Conservation (phyloP, 2,329 filamentous ascomycete genomes). For the Mycogone perniciosa region DNA sequence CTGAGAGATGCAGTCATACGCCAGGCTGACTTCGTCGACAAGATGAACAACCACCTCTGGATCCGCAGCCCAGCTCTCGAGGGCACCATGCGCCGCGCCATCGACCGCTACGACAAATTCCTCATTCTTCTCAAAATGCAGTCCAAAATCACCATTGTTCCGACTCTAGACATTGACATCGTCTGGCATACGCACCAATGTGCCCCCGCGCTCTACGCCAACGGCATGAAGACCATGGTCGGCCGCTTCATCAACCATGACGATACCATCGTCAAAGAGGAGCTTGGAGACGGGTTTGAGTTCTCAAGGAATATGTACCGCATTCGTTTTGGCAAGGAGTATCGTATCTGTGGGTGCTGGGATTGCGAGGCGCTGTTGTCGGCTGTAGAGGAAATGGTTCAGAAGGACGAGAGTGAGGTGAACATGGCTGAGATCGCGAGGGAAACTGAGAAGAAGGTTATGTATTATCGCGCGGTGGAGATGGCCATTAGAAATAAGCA, state of each 20-base stretch:
- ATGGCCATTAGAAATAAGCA: conserved; percentile 10
- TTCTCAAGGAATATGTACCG: conserved; percentile 25
- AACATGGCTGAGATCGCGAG: conserved; percentile 11
- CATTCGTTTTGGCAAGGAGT: conserved; percentile 29
- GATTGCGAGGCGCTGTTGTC: conserved; percentile 30
- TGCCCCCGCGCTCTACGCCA: conserved; percentile 23
- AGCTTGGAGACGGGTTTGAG: conserved; percentile 22
- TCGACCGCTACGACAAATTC: conserved; percentile 34
- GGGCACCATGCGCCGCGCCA: conserved; percentile 29
- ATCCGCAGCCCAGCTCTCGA: conserved; percentile 29
- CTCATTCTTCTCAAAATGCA: conserved; percentile 27
- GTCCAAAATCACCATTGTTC: conserved; percentile 27
- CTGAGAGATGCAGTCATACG: conserved; percentile 29
- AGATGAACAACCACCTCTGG: conserved; percentile 36
- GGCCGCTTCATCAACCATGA: conserved; percentile 33
- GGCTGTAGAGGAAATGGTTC: conserved; percentile 13
- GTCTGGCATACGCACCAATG: conserved; percentile 40
- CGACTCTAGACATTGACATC: conserved; percentile 37
- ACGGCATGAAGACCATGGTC: conserved; percentile 11
- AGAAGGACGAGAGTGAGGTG: not conserved
- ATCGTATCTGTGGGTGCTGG: conserved; percentile 31
- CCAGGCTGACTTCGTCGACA: conserved; percentile 33
- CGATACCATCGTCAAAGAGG: conserved; percentile 27
- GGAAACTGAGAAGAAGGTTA: conserved; percentile 11
- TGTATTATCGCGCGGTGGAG: conserved; percentile 16